Percentiles rank a stretch among this genome's conserved stretches.
Evolutionary conservation across 179 eudicot species (phyloP).

Genomic region (Silene vulgaris): DNA sequence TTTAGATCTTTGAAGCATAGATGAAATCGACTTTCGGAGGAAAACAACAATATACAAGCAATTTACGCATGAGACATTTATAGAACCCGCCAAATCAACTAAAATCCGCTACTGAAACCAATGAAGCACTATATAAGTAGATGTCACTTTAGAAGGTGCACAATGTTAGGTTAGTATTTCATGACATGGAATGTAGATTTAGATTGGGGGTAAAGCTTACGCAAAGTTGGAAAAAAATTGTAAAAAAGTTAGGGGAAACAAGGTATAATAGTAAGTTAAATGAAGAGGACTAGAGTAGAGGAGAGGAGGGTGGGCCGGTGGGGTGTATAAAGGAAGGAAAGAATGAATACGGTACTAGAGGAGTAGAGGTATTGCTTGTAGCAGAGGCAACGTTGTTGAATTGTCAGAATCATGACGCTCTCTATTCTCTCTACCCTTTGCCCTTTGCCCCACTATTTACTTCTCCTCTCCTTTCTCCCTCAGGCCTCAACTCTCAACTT

Average conservation of each 20-base stretch:
- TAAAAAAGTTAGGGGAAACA: constrained; percentile 14
- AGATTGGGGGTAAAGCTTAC: constrained; percentile 30
- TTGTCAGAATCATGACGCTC: constrained; percentile 28
- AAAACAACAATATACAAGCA: background rate
- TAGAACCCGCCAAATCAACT: no score
- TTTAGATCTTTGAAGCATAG: background rate
- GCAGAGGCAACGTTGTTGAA: constrained; percentile 32
- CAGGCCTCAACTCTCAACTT: no score
- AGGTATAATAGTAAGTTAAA: background rate
- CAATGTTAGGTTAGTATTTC: background rate
- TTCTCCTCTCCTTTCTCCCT: background rate
- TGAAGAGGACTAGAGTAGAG: background rate
- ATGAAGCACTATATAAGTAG: background rate
- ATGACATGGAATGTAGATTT: background rate
- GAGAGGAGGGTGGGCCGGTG: no score
- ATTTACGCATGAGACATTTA: background rate
- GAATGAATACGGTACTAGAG: constrained; percentile 11
- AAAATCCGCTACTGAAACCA: no score
- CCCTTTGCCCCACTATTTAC: constrained; percentile 16
- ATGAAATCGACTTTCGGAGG: background rate
- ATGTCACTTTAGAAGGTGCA: background rate
- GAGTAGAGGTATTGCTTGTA: constrained; percentile 21
- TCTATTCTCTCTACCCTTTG: background rate
- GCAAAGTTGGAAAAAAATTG: constrained; percentile 22
- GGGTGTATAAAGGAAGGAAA: background rate